Evolutionary conservation across 176 grass and related monocot genomes (phyloP), one percentile per base, ranked within the genome.

Genomic region (Alloteropsis semialata): DNA sequence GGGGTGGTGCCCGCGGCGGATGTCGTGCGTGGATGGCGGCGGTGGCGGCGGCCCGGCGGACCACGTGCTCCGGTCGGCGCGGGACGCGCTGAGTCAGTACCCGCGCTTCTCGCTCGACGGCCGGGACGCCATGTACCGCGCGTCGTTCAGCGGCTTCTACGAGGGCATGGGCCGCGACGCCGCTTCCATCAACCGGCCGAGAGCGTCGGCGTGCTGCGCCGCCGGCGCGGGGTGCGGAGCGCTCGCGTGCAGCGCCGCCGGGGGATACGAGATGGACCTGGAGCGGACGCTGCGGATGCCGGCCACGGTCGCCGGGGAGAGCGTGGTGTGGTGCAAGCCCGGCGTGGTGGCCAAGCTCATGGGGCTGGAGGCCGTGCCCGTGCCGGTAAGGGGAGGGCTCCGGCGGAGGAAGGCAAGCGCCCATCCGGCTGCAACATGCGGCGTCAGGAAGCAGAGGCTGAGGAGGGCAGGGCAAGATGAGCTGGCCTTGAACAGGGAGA

Each of bases 61-160:
- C 76, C 88, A 73, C 84, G 89, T 99, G 85, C 77, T 99, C 42
- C 85, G 91, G 45, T 92, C 96, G 29, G 91, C 89, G 41, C 70
- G 89, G 46, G 90, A 90, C 37, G 96, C 91, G 45, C 88, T 99
- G 42, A 96, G 63, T 34, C 96, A 96, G 68, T 93, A 99, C 75
- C 96, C 96, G 24, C 85, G 96, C 65, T 99, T 99, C 78, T 99
- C 96, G 11, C 86, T 99, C 46, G 91, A 99, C 72, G 96, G 93
- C 72, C 90, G 82, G 69, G 96, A 99, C 75, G 89, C 96, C 76
- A 96, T 99, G 96, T 99, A 90, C 72, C 91, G 87, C 76, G 80
- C 89, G 5, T 85, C 96, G 2, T 99, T 99, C 85, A 88, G 75
- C 56, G 78, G 72, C 81, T 85, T 82, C 59, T 70, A 86, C 72